phyloP scores from a whole-genome alignment of 192 early-diverging fungal genomes.

The Podila verticillata region DNA sequence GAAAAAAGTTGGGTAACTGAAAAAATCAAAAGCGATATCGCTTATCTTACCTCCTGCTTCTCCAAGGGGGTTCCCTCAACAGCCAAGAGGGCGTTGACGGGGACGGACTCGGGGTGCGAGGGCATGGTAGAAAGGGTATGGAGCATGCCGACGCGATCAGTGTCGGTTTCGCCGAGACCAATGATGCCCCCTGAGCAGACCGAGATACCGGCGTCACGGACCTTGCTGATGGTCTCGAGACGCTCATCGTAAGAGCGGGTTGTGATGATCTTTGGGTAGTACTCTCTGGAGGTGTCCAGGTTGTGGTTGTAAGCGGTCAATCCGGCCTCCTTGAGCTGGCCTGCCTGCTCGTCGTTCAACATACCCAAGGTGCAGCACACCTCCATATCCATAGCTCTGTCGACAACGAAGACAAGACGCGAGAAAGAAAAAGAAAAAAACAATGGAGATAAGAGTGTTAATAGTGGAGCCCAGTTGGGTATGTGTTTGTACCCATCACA shows the following conservation, averaged over 20 bases:
- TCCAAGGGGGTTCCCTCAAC: constrained; percentile 84
- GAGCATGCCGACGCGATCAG: constrained; percentile 80
- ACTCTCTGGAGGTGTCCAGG: constrained; percentile 82
- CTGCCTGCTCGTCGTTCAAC: constrained; percentile 77
- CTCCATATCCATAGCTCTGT: constrained; percentile 84
- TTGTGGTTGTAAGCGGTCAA: constrained; percentile 92
- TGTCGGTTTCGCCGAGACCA: constrained; percentile 77
- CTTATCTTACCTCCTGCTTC: constrained; percentile 64
- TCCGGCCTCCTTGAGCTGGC: constrained; percentile 82
- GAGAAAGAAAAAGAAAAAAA: not conserved
- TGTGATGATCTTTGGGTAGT: constrained; percentile 85
- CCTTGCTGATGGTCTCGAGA: constrained; percentile 75
- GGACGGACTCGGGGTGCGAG: constrained; percentile 81
- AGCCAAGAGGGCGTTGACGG: constrained; percentile 83
- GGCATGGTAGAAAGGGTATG: constrained; percentile 76
- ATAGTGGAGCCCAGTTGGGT: too few relatives aligned
- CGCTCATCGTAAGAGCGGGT: constrained; percentile 85
- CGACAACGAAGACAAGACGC: not conserved
- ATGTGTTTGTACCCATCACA: too few relatives aligned
- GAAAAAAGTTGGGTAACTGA: constrained; percentile 8
- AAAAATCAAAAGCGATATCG: not conserved
- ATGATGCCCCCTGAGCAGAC: constrained; percentile 90
- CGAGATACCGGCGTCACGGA: constrained; percentile 79
- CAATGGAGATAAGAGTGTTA: too few relatives aligned
- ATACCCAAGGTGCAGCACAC: constrained; percentile 89